Base-by-base conservation (phyloP, 2,329 filamentous ascomycete species). In the Arthroderma uncinatum region DNA sequence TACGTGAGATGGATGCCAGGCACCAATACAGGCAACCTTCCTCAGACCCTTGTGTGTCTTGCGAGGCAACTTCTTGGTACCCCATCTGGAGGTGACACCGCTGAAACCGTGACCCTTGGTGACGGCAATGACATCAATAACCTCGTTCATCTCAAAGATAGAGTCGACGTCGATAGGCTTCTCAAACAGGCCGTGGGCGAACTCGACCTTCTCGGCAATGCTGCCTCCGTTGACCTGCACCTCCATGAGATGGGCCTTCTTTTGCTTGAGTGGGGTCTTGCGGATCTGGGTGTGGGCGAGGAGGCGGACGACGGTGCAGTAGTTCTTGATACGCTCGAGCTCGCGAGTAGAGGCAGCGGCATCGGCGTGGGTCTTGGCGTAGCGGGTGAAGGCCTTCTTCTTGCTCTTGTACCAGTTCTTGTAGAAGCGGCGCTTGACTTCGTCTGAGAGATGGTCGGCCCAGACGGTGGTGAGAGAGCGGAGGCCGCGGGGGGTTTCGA, bases 381-480 rank as follows among this genome's bases (percentile, higher is more conserved):
- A 98, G 84, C 95, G 96, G 84, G 93, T 98, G 83, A 98, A 98
- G 63, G 93, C 93, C 92, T 98, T 98, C 89, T 96, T 97, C 91
- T 98, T 98, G 84, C 85, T 90, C 87, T 95, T 95, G 88, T 98
- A 98, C 93, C 93, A 98, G 87, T 98, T 98, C 90, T 97, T 97
- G 89, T 98, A 98, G 89, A 98, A 98, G 76, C 93, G 89, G 73
- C 93, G 89, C 87, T 95, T 95, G 78, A 98, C 76, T 82, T 97
- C 93, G 78, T 98, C 93, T 79, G 87, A 89, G 78, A 98, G 79
- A 78, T 98, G 93, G 85, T 97, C 93, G 74, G 93, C 93, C 93
- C 93, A 98, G 76, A 98, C 89, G 74, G 93, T 97, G 77, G 91
- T 96, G 78, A 98, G 90, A 67, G 93, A 98, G 78, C 93, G 92